Percentiles rank a stretch among this genome's conserved stretches.
Evolutionary conservation across 2,329 filamentous ascomycete genomes (phyloP).

Genomic region (Sporothrix schenckii): DNA sequence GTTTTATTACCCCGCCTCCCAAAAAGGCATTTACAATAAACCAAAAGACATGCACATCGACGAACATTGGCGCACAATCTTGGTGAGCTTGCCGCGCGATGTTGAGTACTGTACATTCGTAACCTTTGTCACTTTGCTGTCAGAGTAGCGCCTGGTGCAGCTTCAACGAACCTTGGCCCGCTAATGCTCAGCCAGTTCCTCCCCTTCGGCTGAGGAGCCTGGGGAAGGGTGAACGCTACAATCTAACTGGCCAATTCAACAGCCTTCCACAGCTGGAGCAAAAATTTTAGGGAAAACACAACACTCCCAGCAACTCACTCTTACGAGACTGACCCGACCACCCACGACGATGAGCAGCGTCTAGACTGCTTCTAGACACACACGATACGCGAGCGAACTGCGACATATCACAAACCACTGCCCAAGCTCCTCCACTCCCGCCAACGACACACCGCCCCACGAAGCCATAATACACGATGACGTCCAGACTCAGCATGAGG

Average conservation of each 20-base stretch:
- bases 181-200: constrained; percentile 14
- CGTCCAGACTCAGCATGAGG: constrained; percentile 13
- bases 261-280: constrained; percentile 9
- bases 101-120: background rate
- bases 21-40: too few species aligned
- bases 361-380: background rate
- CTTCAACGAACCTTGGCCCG: constrained; percentile 19
- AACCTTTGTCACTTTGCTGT: background rate
- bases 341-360: background rate
- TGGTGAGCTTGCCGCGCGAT: constrained; percentile 2
- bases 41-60: background rate
- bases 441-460: background rate
- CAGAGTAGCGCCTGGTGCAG: background rate
- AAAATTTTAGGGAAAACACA: constrained; percentile 11
- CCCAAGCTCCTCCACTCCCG: background rate
- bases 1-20: background rate
- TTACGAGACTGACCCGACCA: background rate
- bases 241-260: constrained; percentile 34
- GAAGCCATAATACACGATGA: constrained; percentile 4
- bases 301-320: background rate
- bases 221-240: background rate
- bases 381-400: background rate
- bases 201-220: too few species aligned
- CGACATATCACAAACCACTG: background rate
- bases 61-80: constrained; percentile 7